phyloP scores from a whole-genome alignment of 192 early-diverging fungal genomes.

The Entrophospora sp. region DNA sequence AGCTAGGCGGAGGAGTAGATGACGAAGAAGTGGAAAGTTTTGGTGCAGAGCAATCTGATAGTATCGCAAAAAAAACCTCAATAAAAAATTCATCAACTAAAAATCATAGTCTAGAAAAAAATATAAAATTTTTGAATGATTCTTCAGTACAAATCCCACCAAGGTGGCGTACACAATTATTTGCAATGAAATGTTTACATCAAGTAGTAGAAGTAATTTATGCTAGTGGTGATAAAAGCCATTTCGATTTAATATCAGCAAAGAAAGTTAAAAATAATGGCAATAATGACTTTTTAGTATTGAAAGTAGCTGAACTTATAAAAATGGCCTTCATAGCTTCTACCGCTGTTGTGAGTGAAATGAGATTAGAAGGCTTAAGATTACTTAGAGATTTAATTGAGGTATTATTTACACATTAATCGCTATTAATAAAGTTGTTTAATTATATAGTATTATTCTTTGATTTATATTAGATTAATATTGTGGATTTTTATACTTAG shows the following conservation, averaged over 20 bases:
- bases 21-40: conserved; percentile 21
- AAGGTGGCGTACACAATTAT: conserved; percentile 72
- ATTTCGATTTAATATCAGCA: conserved; percentile 61
- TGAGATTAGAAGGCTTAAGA: conserved; percentile 70
- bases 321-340: conserved; percentile 86
- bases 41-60: conserved; percentile 13
- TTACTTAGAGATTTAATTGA: conserved; percentile 73
- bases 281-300: conserved; percentile 65
- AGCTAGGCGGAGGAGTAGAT: conserved; percentile 21
- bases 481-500: conserved; percentile 6
- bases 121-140: background rate
- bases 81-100: conserved; percentile 21
- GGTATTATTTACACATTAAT: conserved; percentile 7
- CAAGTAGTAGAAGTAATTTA: conserved; percentile 55
- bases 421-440: background rate
- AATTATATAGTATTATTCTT: background rate
- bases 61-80: no score
- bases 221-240: conserved; percentile 45
- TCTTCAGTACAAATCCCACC: conserved; percentile 40
- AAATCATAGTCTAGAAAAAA: background rate
- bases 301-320: conserved; percentile 76
- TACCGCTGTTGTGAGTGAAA: conserved; percentile 60
- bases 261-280: conserved; percentile 42
- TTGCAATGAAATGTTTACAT: conserved; percentile 67
- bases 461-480: background rate